phyloP scores from a whole-genome alignment of 2,329 filamentous ascomycete species.

The Cercospora brassicicola region DNA sequence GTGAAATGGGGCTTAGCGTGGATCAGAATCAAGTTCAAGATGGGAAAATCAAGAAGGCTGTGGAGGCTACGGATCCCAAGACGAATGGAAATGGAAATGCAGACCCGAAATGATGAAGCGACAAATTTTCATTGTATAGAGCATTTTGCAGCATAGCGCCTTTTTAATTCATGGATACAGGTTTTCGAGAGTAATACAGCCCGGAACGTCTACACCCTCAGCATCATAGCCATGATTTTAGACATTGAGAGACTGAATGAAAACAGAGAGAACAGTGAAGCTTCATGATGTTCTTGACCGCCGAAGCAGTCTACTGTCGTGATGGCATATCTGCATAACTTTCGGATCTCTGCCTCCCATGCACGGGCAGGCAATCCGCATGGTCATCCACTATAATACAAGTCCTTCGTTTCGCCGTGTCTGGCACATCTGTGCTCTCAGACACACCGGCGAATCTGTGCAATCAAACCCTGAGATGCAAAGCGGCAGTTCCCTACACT shows the following conservation, averaged over 20 bases:
- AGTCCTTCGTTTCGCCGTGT: neutral
- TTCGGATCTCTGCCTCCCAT: neutral
- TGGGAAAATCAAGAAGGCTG: slow-evolving; percentile 23
- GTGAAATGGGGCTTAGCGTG: slow-evolving; percentile 23
- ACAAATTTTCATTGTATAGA: neutral
- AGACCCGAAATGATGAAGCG: neutral
- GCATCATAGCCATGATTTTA: neutral
- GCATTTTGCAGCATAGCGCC: slow-evolving; percentile 1
- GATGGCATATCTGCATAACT: slow-evolving; percentile 1
- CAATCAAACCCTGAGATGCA: slow-evolving; percentile 6
- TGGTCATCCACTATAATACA: slow-evolving; percentile 17
- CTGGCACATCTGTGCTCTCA: neutral
- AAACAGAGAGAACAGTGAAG: neutral
- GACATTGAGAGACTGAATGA: neutral
- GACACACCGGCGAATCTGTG: neutral
- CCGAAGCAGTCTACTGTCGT: slow-evolving; percentile 1
- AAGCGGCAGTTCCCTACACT: slow-evolving; percentile 12
- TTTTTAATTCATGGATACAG: neutral
- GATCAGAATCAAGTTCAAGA: slow-evolving; percentile 22
- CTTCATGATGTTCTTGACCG: neutral
- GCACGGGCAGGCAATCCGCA: neutral
- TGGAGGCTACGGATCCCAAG: neutral
- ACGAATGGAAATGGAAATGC: neutral
- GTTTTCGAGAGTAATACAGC: neutral
- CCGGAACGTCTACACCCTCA: neutral